Percentiles rank a stretch among this genome's conserved stretches.
These are phyloP conservation scores for Neofusicoccum sp. DNA, from an alignment of 2,329 filamentous ascomycete species.

Conservation along the genomic window DNA sequence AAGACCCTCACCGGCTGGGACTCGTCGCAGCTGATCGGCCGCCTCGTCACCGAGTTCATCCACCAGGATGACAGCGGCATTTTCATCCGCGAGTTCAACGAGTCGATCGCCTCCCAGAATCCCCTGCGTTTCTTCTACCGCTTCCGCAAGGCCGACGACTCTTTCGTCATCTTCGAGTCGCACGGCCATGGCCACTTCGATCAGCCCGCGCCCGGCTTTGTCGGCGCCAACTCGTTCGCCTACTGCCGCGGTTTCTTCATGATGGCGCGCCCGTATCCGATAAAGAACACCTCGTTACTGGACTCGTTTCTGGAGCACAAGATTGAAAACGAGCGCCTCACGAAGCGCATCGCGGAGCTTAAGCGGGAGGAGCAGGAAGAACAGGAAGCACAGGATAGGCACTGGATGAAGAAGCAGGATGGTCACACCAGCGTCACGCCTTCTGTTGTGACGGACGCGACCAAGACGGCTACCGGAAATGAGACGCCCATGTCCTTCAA, in stretches of 20 bases:
- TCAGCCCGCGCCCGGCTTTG: constrained; percentile 64
- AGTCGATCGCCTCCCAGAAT: constrained; percentile 81
- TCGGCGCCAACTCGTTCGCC: constrained; percentile 55
- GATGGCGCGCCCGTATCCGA: constrained; percentile 88
- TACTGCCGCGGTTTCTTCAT: constrained; percentile 91
- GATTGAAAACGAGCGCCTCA: constrained; percentile 88
- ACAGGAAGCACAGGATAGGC: constrained; percentile 62
- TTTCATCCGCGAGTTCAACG: constrained; percentile 86
- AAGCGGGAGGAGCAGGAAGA: constrained; percentile 85
- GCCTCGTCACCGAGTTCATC: constrained; percentile 78
- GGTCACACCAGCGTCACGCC: constrained; percentile 56
- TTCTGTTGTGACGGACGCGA: constrained; percentile 38
- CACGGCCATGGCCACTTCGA: constrained; percentile 89
- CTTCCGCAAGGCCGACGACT: constrained; percentile 72
- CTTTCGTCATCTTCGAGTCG: constrained; percentile 83
- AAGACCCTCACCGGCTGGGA: constrained; percentile 75
- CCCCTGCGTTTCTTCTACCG: constrained; percentile 84
- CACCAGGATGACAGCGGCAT: constrained; percentile 83
- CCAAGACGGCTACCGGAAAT: constrained; percentile 41
- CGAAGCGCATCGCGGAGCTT: constrained; percentile 81
- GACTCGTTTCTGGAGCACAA: constrained; percentile 97
- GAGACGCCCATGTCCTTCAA: constrained; percentile 41
- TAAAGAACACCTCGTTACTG: constrained; percentile 79
- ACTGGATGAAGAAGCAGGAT: constrained; percentile 63
- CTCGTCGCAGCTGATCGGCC: constrained; percentile 69